phyloP scores from a whole-genome alignment of 2,329 filamentous ascomycete genomes.

The Fusarium verticillioides region DNA sequence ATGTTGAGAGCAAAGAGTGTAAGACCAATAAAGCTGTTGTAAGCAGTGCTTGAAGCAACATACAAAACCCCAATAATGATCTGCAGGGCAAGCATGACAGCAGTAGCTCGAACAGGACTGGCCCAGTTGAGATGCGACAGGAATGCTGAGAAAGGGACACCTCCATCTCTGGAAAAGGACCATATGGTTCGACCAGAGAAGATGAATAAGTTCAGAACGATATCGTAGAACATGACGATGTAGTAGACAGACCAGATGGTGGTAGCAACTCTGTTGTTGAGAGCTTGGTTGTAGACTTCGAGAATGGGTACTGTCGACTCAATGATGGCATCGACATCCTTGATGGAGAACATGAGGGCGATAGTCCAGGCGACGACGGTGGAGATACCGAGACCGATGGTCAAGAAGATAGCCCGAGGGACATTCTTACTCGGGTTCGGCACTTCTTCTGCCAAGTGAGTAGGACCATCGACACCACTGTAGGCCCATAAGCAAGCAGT shows the following conservation, averaged over 20 bases:
- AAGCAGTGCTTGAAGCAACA: conserved; percentile 39
- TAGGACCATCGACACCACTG: conserved; percentile 37
- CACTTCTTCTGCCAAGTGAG: conserved; percentile 41
- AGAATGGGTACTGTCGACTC: conserved; percentile 39
- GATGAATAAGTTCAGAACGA: conserved; percentile 42
- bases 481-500: conserved; percentile 42
- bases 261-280: conserved; percentile 39
- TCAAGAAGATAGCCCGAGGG: conserved; percentile 40
- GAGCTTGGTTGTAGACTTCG: conserved; percentile 41
- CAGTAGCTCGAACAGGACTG: conserved; percentile 38
- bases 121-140: conserved; percentile 37
- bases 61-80: conserved; percentile 41
- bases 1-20: conserved; percentile 43
- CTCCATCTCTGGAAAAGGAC: conserved; percentile 43
- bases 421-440: conserved; percentile 43
- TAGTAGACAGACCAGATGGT: conserved; percentile 43
- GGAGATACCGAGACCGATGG: conserved; percentile 35
- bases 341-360: conserved; percentile 42
- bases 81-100: conserved; percentile 45
- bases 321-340: conserved; percentile 39
- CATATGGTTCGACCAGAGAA: conserved; percentile 42
- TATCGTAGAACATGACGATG: conserved; percentile 44
- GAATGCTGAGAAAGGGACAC: conserved; percentile 37
- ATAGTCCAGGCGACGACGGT: conserved; percentile 42
- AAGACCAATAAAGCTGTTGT: conserved; percentile 42